Conservation (phyloP, 2,329 filamentous ascomycete genomes). For the Fusarium oligoseptatum region DNA sequence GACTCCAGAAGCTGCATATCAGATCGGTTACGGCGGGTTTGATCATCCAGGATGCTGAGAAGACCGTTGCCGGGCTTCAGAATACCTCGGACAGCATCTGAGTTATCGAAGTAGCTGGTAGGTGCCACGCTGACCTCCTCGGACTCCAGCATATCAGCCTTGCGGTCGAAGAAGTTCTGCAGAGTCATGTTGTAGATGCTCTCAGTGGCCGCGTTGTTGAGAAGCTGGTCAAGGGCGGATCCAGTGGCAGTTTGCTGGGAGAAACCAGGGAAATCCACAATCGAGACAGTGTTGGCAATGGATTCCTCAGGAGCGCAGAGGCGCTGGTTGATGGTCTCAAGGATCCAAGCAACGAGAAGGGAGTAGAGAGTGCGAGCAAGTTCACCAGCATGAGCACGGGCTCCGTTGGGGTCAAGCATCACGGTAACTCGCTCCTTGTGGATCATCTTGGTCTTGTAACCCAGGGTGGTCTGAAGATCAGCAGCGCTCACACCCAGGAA, state of each 20-base stretch:
- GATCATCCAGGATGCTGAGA: conserved; percentile 94
- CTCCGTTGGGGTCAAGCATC: conserved; percentile 94
- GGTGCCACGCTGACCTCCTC: conserved; percentile 92
- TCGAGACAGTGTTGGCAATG: conserved; percentile 92
- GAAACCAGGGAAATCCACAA: conserved; percentile 97
- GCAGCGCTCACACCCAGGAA: conserved; percentile 88
- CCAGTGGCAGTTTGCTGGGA: conserved; percentile 85
- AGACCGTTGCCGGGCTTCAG: conserved; percentile 94
- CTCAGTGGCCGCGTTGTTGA: conserved; percentile 95
- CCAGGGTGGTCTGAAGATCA: conserved; percentile 88
- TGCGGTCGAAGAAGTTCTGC: conserved; percentile 95
- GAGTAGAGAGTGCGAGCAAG: conserved; percentile 94
- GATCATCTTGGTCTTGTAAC: conserved; percentile 97
- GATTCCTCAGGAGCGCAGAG: conserved; percentile 89
- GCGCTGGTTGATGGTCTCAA: conserved; percentile 91
- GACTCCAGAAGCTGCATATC: conserved; percentile 93
- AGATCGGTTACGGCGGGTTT: conserved; percentile 88
- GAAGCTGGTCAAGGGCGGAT: conserved; percentile 89
- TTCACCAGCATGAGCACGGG: conserved; percentile 92
- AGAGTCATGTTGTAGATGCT: conserved; percentile 92
- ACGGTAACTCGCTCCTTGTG: conserved; percentile 97
- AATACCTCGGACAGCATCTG: conserved; percentile 90
- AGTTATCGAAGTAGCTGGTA: conserved; percentile 98
- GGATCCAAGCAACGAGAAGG: conserved; percentile 91
- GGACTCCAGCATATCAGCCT: conserved; percentile 91